These are phyloP conservation scores for Neurospora pannonica DNA, from an alignment of 495 filamentous ascomycete species.

Conservation along the genomic window DNA sequence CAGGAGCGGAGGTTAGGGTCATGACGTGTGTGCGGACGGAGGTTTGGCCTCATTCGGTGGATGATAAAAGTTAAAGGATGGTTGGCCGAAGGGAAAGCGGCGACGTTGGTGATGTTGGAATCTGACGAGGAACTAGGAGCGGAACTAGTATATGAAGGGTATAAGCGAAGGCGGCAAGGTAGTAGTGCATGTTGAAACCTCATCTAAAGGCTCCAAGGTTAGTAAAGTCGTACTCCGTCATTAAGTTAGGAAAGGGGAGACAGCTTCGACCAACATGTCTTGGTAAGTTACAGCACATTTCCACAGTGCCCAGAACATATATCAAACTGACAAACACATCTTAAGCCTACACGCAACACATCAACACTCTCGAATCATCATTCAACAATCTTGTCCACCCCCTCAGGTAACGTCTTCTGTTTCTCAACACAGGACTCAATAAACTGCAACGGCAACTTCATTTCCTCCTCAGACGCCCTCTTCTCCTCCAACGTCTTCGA, in stretches of 20 bases:
- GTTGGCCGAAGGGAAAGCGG: not conserved
- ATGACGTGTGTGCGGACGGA: not conserved
- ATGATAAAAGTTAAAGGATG: not conserved
- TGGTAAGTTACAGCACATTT: too few species aligned
- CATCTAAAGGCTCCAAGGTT: not conserved
- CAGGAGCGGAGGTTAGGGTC: not conserved
- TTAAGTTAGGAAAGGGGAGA: not conserved
- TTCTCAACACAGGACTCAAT: conserved; percentile 9
- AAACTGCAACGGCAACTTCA: conserved; percentile 1
- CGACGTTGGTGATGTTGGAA: not conserved
- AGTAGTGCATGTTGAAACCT: not conserved
- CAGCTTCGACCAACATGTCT: not conserved
- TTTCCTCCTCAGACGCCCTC: not conserved
- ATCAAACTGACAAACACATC: too few species aligned
- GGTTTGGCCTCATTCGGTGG: not conserved
- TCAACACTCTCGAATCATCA: too few species aligned
- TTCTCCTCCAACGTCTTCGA: not conserved
- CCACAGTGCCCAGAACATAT: too few species aligned
- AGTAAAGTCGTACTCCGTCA: not conserved
- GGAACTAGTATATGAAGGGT: not conserved
- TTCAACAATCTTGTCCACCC: not conserved
- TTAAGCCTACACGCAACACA: too few species aligned
- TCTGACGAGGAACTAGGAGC: not conserved
- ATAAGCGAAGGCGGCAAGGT: not conserved
- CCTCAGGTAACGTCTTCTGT: conserved; percentile 1